These are phyloP conservation scores for Tuber aestivum DNA, from an alignment of 495 filamentous ascomycete genomes.

Conservation along the genomic window DNA sequence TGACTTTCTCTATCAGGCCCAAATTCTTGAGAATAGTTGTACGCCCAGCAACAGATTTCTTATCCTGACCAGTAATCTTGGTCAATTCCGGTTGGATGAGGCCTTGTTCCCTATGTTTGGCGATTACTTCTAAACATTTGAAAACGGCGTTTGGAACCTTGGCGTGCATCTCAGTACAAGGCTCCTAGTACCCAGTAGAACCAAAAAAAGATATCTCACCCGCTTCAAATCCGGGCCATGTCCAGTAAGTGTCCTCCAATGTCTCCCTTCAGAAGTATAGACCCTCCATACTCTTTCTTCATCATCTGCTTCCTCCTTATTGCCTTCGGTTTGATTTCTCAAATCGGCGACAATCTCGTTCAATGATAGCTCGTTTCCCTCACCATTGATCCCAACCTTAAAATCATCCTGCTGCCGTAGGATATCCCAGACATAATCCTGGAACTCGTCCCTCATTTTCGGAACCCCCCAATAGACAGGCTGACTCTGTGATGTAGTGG, in stretches of 20 bases:
- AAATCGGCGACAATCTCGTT: constrained; percentile 41
- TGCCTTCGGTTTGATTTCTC: constrained; percentile 22
- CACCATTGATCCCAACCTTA: constrained; percentile 36
- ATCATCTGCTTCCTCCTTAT: constrained; percentile 25
- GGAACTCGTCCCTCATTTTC: constrained; percentile 40
- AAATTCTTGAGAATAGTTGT: constrained; percentile 67
- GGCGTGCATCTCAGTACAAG: constrained; percentile 4
- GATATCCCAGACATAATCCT: constrained; percentile 42
- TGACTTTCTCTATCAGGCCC: constrained; percentile 80
- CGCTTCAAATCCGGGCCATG: constrained; percentile 69
- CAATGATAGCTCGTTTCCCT: constrained; percentile 32
- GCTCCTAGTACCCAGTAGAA: neutral
- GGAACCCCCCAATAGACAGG: constrained; percentile 35
- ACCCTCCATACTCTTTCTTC: constrained; percentile 43
- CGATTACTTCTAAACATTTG: constrained; percentile 70
- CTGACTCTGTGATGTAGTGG: neutral
- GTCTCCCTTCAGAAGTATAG: constrained; percentile 56
- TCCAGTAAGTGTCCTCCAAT: constrained; percentile 75
- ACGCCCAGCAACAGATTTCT: constrained; percentile 75
- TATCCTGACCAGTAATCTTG: constrained; percentile 72
- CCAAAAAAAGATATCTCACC: constrained; percentile 45
- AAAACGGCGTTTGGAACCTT: constrained; percentile 50
- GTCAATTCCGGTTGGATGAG: constrained; percentile 76
- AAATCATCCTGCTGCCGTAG: constrained; percentile 37
- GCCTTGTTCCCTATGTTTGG: constrained; percentile 60